Evolutionary conservation across 371 early-diverging fungal genomes (phyloP), one percentile per base, ranked within the genome.

Genomic region (Rhizopus delemar): DNA sequence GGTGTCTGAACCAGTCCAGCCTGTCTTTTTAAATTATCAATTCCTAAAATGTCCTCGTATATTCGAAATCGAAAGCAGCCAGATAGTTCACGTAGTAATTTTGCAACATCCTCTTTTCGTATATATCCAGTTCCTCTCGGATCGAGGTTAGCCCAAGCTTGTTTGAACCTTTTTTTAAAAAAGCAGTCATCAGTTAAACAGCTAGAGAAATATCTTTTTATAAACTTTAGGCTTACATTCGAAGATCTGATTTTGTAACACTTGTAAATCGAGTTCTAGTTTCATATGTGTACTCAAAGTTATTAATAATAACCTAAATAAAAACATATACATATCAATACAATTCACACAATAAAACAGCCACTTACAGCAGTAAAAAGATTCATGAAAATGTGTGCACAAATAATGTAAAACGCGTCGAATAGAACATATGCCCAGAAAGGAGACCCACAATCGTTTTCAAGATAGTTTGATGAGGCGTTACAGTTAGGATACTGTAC

Each of bases 241-340:
- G 65, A 16, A 85, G 65, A 52, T 85, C 85, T 41, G 80, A 67
- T 56, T 83, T 75, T 4, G 78, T 81, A 29, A 85, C 68, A 13
- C 73, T 67, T 1, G 85, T 85, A 41, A 81, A 82, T 3, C 82
- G 65, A 1, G 85, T 77, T 57, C 81, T 68, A 0, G 80, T 78
- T 34, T 82, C 83, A 51, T 85, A 85, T 0, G 85, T 71, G 39
- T 83, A 82, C 11, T 83, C 82, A 67, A 85, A 85, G 46, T 85
- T 85, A 52, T 79, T 81, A 60, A 85, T 80, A 32, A 85, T 80
- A 28, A 76, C 73, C 78, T 78, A 62, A 6, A 15, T 5, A 15
- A 22, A 22, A 22, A 22, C 22, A 22, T 22, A 22, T 2, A 22
- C 22, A 5, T 43, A 5, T n/a, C n/a, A 11, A 43, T 5, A 43